These are phyloP conservation scores for Leccinum sublutescens DNA, from an alignment of 768 basidiomycete genomes.

Conservation along the genomic window DNA sequence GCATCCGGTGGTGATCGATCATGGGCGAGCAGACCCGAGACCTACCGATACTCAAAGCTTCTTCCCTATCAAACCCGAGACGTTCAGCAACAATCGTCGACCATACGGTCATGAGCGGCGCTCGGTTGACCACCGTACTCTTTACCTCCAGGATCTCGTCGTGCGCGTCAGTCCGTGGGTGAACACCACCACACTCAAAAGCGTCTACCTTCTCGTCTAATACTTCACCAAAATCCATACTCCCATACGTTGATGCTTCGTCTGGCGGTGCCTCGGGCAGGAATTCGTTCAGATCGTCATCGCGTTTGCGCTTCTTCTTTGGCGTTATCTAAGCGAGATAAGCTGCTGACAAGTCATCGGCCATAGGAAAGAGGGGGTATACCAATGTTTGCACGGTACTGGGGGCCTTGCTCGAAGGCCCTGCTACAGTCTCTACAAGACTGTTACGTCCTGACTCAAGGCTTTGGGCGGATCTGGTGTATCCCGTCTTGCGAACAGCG, in stretches of 20 bases:
- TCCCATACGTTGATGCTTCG: constrained; percentile 50
- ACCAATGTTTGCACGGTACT: constrained; percentile 34
- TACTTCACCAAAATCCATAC: constrained; percentile 70
- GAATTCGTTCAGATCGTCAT: constrained; percentile 52
- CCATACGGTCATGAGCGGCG: constrained; percentile 96
- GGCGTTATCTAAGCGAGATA: constrained; percentile 39
- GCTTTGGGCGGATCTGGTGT: constrained; percentile 30
- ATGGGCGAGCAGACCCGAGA: background rate
- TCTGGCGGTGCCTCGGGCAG: constrained; percentile 52
- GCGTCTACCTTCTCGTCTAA: constrained; percentile 61
- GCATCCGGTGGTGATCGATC: background rate
- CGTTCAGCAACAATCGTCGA: constrained; percentile 81
- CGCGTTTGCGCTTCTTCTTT: constrained; percentile 49
- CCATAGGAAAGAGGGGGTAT: constrained; percentile 7
- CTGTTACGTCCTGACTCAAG: constrained; percentile 15
- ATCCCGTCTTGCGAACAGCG: constrained; percentile 66
- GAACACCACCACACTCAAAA: background rate
- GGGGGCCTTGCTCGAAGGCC: constrained; percentile 11
- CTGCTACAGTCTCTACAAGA: constrained; percentile 1
- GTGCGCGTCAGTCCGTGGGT: constrained; percentile 3
- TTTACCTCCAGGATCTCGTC: constrained; percentile 58
- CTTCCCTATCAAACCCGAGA: constrained; percentile 82
- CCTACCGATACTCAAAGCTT: constrained; percentile 88
- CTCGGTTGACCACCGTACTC: constrained; percentile 76
- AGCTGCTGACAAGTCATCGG: background rate